Evolutionary conservation across 2,329 filamentous ascomycete genomes (phyloP), one percentile per base, ranked within the genome.

Genomic region (Pestalotiopsis sp.): DNA sequence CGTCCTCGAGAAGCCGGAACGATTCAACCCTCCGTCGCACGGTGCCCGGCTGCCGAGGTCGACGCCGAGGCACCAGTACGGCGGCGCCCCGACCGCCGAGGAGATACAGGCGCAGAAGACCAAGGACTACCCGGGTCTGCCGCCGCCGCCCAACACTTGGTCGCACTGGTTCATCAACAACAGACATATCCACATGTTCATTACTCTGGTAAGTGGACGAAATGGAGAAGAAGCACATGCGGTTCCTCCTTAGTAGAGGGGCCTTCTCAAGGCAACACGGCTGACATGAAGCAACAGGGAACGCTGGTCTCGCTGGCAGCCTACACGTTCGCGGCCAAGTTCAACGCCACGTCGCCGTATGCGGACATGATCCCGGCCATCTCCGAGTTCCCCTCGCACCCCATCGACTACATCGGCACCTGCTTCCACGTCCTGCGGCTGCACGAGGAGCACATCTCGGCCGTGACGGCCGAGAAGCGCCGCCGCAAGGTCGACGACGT

Each of bases 11-110:
- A 94, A 98, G 81, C 95, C 95, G 27, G 88, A 92, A 76, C 92
- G 91, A 79, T 98, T 97, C 86, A 93, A 93, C 62, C 95, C 96
- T 2, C 96, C 96, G 0, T 98, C 95, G 0, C 96, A 98, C 80
- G 91, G 92, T 13, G 84, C 92, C 25, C 86, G 92, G 6, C 86
- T 94, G 39, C 84, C 87, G 81, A 80, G 66, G 25, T 76, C 77
- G 31, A 79, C 84, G 6, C 90, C 91, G 38, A 86, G 87, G 74
- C 89, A 91, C 79, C 31, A 36, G 31, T 97, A 97, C 78, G 94
- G 94, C 49, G 92, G 94, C 20, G 82, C 89, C 25, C 82, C 94
- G 70, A 90, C 89, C 17, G 83, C 86, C 23, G 86, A 90, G 65
- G 92, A 97, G 80, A 82, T 85, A 65, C 83, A 87, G 71, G 87